Evolutionary conservation across 768 basidiomycete species (phyloP), one percentile per base, ranked within the genome.

Genomic region (Sistotremastrum niveocremeum): DNA sequence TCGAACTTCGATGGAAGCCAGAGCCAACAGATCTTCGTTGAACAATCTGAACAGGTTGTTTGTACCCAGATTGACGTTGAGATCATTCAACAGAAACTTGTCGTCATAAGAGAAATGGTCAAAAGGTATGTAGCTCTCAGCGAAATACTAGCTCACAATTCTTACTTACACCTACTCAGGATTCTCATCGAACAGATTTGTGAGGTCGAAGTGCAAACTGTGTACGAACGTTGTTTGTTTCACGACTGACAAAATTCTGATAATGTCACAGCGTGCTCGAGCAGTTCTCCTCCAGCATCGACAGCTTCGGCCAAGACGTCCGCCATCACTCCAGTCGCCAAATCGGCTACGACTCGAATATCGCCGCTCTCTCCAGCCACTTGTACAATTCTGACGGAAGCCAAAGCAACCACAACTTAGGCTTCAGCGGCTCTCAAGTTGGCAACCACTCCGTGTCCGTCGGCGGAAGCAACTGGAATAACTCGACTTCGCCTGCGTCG

Each of bases 141-240:
- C 41, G 41, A 11, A 33, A 31, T 33, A 42, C 34, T 33, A 42
- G 41, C 41, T 11, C 31, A 33, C 41, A 42, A 33, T 29, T 42
- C 41, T 30, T 29, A 29, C 30, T 31, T 9, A 33, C 54, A 62
- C 46, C 58, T 57, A 60, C 29, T 38, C 42, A 70, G 70, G 56
- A 64, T 71, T 54, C 65, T 71, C 52, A 60, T 64, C 34, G 67
- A 72, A 55, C 63, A 66, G 41, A 62, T 71, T 44, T 74, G 72
- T 53, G 69, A 72, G 43, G 71, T 73, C 40, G 72, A 74, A 49
- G 63, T 65, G 29, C 72, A 74, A 49, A 58, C 57, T 3, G 54
- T 62, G 20, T 20, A 20, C 20, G 20, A 20, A 20, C 20, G 20
- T 20, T 20, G 20, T 20, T 20, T 20, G 20, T 20, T 20, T 20